Conservation (phyloP, 2,329 filamentous ascomycete species). For the Talaromyces pinophilus region DNA sequence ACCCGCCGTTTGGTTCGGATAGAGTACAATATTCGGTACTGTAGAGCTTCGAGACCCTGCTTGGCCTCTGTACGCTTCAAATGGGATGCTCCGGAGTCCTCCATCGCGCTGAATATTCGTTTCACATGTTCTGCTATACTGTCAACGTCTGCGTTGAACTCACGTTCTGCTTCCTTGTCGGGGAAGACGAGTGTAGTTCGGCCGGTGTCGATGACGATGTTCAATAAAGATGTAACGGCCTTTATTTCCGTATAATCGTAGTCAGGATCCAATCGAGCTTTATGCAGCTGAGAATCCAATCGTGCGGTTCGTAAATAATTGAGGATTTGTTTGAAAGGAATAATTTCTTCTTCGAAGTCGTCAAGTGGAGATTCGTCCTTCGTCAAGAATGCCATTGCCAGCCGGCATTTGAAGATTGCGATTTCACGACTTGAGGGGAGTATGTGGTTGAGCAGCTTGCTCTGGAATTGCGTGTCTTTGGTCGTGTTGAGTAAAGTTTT, state of each 20-base stretch:
- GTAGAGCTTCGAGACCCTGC: slow-evolving; percentile 70
- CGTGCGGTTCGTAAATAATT: slow-evolving; percentile 33
- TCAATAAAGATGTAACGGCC: slow-evolving; percentile 67
- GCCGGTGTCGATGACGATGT: slow-evolving; percentile 72
- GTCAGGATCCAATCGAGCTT: slow-evolving; percentile 28
- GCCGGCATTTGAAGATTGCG: slow-evolving; percentile 43
- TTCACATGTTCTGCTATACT: slow-evolving; percentile 62
- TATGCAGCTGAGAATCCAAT: slow-evolving; percentile 36
- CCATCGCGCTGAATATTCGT: slow-evolving; percentile 61
- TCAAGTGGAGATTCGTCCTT: slow-evolving; percentile 32
- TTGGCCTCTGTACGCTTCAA: slow-evolving; percentile 76
- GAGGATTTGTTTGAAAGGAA: slow-evolving; percentile 36
- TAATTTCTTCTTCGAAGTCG: slow-evolving; percentile 31
- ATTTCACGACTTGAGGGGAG: slow-evolving; percentile 40
- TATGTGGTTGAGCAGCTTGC: slow-evolving; percentile 44
- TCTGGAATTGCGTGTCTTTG: slow-evolving; percentile 41
- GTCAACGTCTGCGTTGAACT: slow-evolving; percentile 74
- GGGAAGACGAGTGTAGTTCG: slow-evolving; percentile 36
- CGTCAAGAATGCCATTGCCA: slow-evolving; percentile 42
- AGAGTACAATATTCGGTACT: slow-evolving; percentile 69
- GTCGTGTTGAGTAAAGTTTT: slow-evolving; percentile 37
- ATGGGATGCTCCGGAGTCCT: slow-evolving; percentile 71
- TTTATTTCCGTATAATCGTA: slow-evolving; percentile 67
- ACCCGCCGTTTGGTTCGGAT: slow-evolving; percentile 65
- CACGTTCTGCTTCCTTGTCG: slow-evolving; percentile 41